Conservation (phyloP, 1,284 basidiomycete genomes). For the Melampsora americana region DNA sequence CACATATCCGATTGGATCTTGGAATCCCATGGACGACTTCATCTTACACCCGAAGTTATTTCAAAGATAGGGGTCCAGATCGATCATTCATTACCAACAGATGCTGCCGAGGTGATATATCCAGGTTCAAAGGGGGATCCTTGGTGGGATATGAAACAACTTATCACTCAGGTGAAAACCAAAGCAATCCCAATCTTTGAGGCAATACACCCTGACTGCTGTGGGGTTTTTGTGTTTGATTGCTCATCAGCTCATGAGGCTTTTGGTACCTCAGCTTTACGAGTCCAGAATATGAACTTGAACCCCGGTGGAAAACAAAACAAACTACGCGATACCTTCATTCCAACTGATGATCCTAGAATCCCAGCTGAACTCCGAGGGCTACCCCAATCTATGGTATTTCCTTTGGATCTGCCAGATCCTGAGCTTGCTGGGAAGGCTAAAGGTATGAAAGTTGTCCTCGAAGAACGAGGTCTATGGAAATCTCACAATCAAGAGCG, state of each 20-base stretch:
- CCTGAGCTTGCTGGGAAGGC: neutral
- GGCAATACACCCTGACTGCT: neutral
- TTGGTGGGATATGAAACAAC: conserved; percentile 25
- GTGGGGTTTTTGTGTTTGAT: too few species aligned
- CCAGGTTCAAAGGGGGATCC: conserved; percentile 6
- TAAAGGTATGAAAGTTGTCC: conserved; percentile 6
- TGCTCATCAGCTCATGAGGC: conserved; percentile 20
- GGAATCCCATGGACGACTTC: neutral
- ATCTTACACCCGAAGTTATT: neutral
- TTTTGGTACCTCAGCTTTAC: neutral
- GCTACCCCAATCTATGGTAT: neutral
- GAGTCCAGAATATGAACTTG: conserved; percentile 13
- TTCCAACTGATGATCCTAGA: conserved; percentile 3
- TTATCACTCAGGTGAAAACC: neutral
- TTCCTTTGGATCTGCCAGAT: neutral
- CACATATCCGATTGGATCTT: conserved; percentile 21
- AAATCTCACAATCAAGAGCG: neutral
- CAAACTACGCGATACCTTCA: neutral
- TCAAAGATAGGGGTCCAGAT: neutral
- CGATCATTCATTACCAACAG: neutral
- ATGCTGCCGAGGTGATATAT: conserved; percentile 15
- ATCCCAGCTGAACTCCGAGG: conserved; percentile 15
- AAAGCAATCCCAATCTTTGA: conserved; percentile 26
- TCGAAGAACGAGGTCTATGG: conserved; percentile 16
- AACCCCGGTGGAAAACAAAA: conserved; percentile 7